Evolutionary conservation across 1,284 basidiomycete species (phyloP), one percentile per base, ranked within the genome.

Genomic region (Ganoderma multipileum): DNA sequence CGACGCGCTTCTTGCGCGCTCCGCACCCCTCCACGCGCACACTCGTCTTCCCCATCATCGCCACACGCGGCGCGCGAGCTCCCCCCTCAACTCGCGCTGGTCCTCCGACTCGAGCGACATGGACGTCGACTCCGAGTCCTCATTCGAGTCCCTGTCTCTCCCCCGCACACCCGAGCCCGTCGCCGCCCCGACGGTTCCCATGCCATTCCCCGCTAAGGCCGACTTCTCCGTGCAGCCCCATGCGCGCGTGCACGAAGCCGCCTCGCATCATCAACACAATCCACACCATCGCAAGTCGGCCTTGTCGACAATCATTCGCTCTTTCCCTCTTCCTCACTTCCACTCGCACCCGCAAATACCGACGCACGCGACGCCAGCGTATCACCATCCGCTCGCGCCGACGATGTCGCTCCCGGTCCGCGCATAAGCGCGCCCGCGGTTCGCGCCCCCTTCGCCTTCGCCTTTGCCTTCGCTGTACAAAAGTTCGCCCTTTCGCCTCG

Each of bases 1-100:
- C 67, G 84, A 86, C 66, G 78, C 83, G 41, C 79, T 91, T 63
- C 83, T 85, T 62, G 82, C 83, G n/a, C 65, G 79, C 44, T 72
- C 79, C 42, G 71, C 52, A 33, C 44, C 60, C 18, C 72, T 68
- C 67, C 61, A 63, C 58, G 61, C 76, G 69, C 63, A 41, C 50
- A 6, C 42, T 11, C 65, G 70, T 72, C 65, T 73, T 36, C 66
- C 70, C n/a, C 70, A 72, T 68, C 58, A 67, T 6, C 71, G 65
- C 58, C 59, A 68, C 67, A 36, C 69, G 58, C 73, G 64, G 50
- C 73, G 71, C 71, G 64, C 73, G 42, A 64, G 71, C 72, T 70
- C 74, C 18, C 72, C 68, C 7, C 67, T 71, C 30, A 54, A 60
- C 68, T 77, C 76, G 67, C 74, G 70, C 71, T 76, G 74, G 76